Conservation (phyloP, 805 yeast species). For the Cyberlindnera sargentensis region DNA sequence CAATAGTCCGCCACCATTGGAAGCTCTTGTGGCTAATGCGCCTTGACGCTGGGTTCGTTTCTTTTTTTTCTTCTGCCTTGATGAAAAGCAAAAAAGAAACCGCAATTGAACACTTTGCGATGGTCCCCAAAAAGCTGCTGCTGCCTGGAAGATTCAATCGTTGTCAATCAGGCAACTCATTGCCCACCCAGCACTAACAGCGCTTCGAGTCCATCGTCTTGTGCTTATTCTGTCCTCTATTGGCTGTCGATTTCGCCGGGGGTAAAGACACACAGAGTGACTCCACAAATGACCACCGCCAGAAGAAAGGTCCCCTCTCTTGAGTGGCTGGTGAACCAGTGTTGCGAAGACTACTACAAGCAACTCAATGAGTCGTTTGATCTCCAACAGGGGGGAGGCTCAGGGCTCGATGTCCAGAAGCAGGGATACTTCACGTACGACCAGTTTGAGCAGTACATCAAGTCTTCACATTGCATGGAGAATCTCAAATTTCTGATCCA, state of each 20-base stretch:
- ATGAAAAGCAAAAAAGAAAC: too few relatives aligned
- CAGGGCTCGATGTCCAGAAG: neutral
- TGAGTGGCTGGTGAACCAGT: slow-evolving; percentile 23
- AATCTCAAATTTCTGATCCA: slow-evolving; percentile 38
- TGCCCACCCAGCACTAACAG: neutral
- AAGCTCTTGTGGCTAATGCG: too few relatives aligned
- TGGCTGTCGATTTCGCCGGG: neutral
- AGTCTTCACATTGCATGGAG: slow-evolving; percentile 37
- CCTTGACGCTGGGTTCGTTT: too few relatives aligned
- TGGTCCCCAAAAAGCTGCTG: too few relatives aligned
- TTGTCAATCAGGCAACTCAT: too few relatives aligned
- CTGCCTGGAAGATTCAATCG: too few relatives aligned
- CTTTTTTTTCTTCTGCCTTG: too few relatives aligned
- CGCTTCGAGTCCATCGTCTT: neutral
- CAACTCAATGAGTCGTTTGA: slow-evolving; percentile 2
- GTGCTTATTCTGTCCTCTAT: neutral
- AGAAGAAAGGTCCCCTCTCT: slow-evolving; percentile 15
- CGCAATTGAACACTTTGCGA: too few relatives aligned
- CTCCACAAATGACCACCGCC: neutral
- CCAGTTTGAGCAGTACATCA: slow-evolving; percentile 29
- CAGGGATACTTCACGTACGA: slow-evolving; percentile 8
- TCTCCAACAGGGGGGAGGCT: neutral
- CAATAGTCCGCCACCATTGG: too few relatives aligned
- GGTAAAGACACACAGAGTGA: neutral
- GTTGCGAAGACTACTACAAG: slow-evolving; percentile 21